These are phyloP conservation scores for Pythium phragmitis DNA, from an alignment of 352 stramenopile genomes.

Conservation along the genomic window DNA sequence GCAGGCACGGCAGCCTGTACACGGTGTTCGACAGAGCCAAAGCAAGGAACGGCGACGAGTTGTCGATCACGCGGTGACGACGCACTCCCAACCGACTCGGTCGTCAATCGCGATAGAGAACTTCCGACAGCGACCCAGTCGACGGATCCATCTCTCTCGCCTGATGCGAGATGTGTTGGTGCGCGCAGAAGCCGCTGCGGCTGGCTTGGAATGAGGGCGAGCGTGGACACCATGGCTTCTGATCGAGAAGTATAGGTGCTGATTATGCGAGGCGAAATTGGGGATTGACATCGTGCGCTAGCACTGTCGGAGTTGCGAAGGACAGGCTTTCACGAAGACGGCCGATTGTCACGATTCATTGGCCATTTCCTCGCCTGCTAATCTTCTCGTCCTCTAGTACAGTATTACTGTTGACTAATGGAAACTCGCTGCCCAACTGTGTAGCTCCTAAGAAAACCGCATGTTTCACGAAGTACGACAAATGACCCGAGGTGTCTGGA, in stretches of 20 bases:
- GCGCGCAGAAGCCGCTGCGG: neutral
- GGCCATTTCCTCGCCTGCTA: neutral
- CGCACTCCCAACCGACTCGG: neutral
- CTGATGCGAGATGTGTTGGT: neutral
- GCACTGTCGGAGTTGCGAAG: too few relatives aligned
- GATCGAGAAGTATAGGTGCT: neutral
- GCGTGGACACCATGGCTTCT: neutral
- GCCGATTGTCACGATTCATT: neutral
- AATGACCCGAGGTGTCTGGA: too few relatives aligned
- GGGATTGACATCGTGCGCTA: neutral
- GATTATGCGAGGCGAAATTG: neutral
- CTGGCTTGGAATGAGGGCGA: neutral
- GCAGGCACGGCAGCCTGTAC: neutral
- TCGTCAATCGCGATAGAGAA: neutral
- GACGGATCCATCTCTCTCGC: neutral
- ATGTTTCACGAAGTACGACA: too few relatives aligned
- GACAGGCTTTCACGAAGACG: neutral
- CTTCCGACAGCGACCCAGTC: constrained; percentile 1
- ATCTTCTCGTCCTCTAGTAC: neutral
- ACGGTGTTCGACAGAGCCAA: neutral
- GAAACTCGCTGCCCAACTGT: too few relatives aligned
- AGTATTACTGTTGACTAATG: neutral
- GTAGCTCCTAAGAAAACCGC: too few relatives aligned
- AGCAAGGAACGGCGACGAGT: neutral
- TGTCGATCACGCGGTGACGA: neutral